phyloP scores from a whole-genome alignment of 2,329 filamentous ascomycete species.

The Calonectria leucothoes region DNA sequence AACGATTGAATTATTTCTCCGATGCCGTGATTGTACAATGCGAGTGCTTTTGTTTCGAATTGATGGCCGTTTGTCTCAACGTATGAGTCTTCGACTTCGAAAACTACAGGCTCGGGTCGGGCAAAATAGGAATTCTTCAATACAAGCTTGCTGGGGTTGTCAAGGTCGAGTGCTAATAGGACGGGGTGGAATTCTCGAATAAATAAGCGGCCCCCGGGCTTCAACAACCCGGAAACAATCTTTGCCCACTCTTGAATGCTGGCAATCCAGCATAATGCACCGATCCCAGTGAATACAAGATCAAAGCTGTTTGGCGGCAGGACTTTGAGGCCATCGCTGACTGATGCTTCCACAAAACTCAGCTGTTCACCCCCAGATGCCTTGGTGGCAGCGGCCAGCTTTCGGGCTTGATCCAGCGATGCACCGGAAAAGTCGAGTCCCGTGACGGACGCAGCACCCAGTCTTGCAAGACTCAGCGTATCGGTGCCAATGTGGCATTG shows the following conservation, averaged over 20 bases:
- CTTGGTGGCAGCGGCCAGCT: background rate
- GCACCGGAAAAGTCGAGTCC: background rate
- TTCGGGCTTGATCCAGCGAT: background rate
- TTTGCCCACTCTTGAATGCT: background rate
- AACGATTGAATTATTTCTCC: background rate
- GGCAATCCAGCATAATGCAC: background rate
- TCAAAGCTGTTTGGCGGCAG: background rate
- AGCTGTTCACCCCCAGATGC: background rate
- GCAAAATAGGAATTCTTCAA: background rate
- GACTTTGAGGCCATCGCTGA: background rate
- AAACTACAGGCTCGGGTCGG: background rate
- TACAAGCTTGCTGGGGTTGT: background rate
- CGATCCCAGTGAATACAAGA: background rate
- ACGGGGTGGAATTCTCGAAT: background rate
- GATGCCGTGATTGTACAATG: background rate
- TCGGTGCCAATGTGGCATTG: background rate
- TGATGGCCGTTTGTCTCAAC: background rate
- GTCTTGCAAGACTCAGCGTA: background rate
- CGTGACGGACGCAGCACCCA: background rate
- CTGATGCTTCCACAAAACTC: background rate
- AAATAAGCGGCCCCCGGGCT: background rate
- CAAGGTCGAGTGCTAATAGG: background rate
- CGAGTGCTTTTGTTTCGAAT: background rate
- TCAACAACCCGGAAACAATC: background rate
- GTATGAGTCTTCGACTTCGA: background rate